Evolutionary conservation across 805 yeast genomes (phyloP).

Genomic region (Yarrowia sp.): DNA sequence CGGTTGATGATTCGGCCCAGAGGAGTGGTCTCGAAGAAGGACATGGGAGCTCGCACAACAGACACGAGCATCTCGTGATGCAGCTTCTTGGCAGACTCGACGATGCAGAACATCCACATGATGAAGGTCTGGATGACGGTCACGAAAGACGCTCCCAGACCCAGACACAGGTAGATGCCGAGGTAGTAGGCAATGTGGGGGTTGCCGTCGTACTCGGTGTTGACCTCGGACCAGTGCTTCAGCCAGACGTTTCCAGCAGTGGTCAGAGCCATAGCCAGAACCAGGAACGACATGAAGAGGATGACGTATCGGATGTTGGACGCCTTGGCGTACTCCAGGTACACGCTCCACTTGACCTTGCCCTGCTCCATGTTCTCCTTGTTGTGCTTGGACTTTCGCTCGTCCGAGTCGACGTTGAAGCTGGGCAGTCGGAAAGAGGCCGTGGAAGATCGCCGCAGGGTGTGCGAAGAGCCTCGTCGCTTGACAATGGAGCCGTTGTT

Average conservation of each 20-base stretch:
- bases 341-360: slow-evolving; percentile 84
- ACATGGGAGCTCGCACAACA: slow-evolving; percentile 89
- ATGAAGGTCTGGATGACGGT: slow-evolving; percentile 64
- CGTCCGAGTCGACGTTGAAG: slow-evolving; percentile 34
- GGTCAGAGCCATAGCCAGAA: slow-evolving; percentile 57
- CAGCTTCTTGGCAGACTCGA: slow-evolving; percentile 68
- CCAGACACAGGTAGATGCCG: slow-evolving; percentile 71
- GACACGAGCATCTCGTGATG: slow-evolving; percentile 72
- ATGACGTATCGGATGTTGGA: slow-evolving; percentile 70
- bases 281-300: slow-evolving; percentile 53
- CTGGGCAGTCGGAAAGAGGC: slow-evolving; percentile 51
- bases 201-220: slow-evolving; percentile 64
- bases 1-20: slow-evolving; percentile 88
- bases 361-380: slow-evolving; percentile 90
- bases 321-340: slow-evolving; percentile 78
- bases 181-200: slow-evolving; percentile 71
- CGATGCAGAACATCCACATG: slow-evolving; percentile 78
- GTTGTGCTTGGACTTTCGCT: slow-evolving; percentile 32
- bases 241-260: slow-evolving; percentile 86
- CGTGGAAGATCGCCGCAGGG: slow-evolving; percentile 59
- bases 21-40: slow-evolving; percentile 93
- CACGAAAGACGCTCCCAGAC: slow-evolving; percentile 61
- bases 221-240: slow-evolving; percentile 95
- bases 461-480: slow-evolving; percentile 34
- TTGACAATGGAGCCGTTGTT: neutral